Evolutionary conservation across 2,329 filamentous ascomycete species (phyloP), one percentile per base, ranked within the genome.

Genomic region (Apiospora phragmitis): DNA sequence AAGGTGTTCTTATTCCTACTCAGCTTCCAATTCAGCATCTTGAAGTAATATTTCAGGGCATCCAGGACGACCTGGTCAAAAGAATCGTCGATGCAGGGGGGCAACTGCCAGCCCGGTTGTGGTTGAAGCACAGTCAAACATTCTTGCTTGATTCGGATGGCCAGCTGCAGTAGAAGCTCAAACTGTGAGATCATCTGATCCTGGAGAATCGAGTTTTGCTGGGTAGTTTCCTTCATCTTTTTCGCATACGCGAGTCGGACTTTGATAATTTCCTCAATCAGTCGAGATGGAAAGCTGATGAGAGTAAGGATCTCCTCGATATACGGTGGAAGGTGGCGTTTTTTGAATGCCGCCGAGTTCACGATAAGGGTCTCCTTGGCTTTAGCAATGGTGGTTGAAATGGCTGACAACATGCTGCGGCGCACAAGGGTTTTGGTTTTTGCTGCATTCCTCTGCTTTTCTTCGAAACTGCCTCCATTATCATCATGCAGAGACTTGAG

Each of bases 101-200:
- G 96, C 69, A 98, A 83, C 76, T 98, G 94, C 96, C 96, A 99
- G 65, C 96, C 95, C 26, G 93, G 90, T 80, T 98, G 93, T 0
- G 94, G 93, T 75, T 94, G 90, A 29, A 94, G 94, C 68, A 98
- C 94, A 35, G 90, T 85, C 45, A 93, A 87, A 79, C 97, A 98
- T 74, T 95, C 93, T 77, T 93, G 89, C 81, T 98, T 99, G 82
- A 98, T 97, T 73, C 92, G 89, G 72, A 97, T 95, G 42, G 96
- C 95, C 74, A 98, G 91, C 77, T 93, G 94, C 73, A 99, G 90
- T 69, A 98, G 85, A 62, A 98, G 93, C 81, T 97, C 95, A 76
- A 99, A 98, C 79, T 99, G 96, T 0, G 93, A 88, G 73, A 99
- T 98, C 93, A 98, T 97, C 82, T 98, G 95, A 79, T 98, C 95